Conservation (phyloP, 306 rosid genomes). For the Cucurbita argyrosperma region DNA sequence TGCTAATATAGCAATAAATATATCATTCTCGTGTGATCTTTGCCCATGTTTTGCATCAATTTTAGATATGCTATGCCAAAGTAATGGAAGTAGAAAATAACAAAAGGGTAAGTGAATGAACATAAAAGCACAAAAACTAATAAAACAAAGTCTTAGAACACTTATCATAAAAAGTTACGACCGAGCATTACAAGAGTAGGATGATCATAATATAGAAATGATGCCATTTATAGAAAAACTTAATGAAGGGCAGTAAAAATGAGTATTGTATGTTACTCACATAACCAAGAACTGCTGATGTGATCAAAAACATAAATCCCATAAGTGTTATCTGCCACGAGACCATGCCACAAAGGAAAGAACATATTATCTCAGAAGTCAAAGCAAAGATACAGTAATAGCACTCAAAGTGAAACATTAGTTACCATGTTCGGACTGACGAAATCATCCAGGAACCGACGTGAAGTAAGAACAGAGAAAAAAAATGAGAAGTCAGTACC, state of each 20-base stretch:
- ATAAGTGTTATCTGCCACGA: conserved; percentile 66
- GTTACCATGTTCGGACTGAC: conserved; percentile 90
- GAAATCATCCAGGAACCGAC: neutral
- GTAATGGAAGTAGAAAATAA: neutral
- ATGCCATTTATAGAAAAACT: neutral
- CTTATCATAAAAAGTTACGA: neutral
- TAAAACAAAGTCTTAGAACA: neutral
- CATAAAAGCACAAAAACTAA: neutral
- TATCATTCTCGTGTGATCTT: neutral
- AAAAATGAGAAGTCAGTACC: neutral
- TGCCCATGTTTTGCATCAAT: neutral
- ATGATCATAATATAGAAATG: neutral
- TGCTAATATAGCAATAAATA: neutral
- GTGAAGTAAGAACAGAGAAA: neutral
- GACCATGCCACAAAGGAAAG: conserved; percentile 5
- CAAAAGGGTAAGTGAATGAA: neutral
- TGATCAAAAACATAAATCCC: conserved; percentile 67
- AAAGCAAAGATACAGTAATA: neutral
- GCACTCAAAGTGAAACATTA: conserved; percentile 5
- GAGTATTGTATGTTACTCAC: conserved; percentile 33
- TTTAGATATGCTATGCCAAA: neutral
- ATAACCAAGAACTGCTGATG: conserved; percentile 78
- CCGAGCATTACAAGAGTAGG: neutral
- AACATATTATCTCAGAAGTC: neutral
- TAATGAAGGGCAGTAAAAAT: neutral